Conservation (phyloP, 2,329 filamentous ascomycete genomes). For the Talaromyces piceae region DNA sequence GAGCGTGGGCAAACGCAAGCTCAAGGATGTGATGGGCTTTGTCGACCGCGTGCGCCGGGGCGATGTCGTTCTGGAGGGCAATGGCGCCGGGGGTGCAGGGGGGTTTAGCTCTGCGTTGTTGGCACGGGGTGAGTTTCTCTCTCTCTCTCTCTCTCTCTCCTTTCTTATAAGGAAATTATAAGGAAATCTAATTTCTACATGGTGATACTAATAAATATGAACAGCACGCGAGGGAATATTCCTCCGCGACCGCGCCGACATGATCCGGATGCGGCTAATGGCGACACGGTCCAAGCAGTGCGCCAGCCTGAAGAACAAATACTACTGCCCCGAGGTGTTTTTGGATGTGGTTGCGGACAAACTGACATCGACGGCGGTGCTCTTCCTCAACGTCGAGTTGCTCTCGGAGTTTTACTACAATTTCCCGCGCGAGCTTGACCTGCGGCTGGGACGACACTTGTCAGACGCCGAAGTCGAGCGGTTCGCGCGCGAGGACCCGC, state of each 20-base stretch:
- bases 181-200: too few relatives aligned
- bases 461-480: constrained; percentile 73
- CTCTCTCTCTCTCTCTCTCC: too few relatives aligned
- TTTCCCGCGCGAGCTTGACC: constrained; percentile 87
- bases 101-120: constrained; percentile 86
- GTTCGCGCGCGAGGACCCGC: constrained; percentile 89
- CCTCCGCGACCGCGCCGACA: constrained; percentile 80
- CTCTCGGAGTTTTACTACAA: constrained; percentile 97
- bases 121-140: constrained; percentile 57
- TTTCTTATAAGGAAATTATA: too few relatives aligned
- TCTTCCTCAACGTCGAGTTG: constrained; percentile 95
- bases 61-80: constrained; percentile 75
- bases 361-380: constrained; percentile 84
- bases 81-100: constrained; percentile 75
- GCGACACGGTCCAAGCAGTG: constrained; percentile 91
- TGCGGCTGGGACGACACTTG: constrained; percentile 73
- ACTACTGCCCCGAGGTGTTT: constrained; percentile 94
- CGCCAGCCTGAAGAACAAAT: constrained; percentile 75
- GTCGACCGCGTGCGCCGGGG: constrained; percentile 85
- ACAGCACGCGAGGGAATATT: constrained; percentile 87
- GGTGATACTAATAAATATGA: constrained; percentile 12
- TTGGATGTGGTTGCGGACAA: constrained; percentile 96
- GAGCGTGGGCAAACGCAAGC: constrained; percentile 69
- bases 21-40: constrained; percentile 83
- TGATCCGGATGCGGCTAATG: constrained; percentile 81